These are phyloP conservation scores for Fusarium cyanostomum DNA, from an alignment of 2,329 filamentous ascomycete species.

Conservation along the genomic window DNA sequence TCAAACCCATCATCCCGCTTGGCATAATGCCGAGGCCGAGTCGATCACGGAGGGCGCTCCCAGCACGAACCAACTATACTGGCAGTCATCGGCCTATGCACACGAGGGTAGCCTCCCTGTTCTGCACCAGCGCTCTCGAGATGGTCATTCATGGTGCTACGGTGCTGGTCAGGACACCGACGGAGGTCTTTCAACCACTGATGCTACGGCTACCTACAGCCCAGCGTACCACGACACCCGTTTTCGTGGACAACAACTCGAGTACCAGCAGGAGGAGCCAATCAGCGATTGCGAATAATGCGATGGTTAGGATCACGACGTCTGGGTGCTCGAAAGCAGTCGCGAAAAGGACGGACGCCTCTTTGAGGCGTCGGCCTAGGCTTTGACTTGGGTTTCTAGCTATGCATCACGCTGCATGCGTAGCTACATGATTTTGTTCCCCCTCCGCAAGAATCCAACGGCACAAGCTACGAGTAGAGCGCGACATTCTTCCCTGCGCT, in stretches of 20 bases:
- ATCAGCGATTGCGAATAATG: neutral
- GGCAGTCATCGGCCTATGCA: slow-evolving; percentile 11
- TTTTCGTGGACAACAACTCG: neutral
- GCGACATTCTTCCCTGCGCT: neutral
- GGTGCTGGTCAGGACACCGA: neutral
- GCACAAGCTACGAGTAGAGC: neutral
- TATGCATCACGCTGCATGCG: neutral
- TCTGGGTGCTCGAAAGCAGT: neutral
- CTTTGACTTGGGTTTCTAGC: neutral
- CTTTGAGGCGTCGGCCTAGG: neutral
- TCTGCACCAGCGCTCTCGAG: slow-evolving; percentile 3
- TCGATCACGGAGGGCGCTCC: slow-evolving; percentile 20
- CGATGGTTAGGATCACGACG: neutral
- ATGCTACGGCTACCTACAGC: neutral
- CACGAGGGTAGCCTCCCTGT: neutral
- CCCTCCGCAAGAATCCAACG: neutral
- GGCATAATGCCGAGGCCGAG: slow-evolving; percentile 16
- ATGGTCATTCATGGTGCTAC: slow-evolving; percentile 2
- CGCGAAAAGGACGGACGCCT: neutral
- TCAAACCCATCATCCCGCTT: slow-evolving; percentile 20
- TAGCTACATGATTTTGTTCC: slow-evolving; percentile 2
- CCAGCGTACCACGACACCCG: neutral
- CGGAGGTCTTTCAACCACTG: neutral
- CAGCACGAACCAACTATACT: slow-evolving; percentile 14
- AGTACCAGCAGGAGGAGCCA: slow-evolving; percentile 1